A percentile compares a stretch with the other conserved stretches of the same genome.
These are phyloP conservation scores for Pseudogymnoascus sp. DNA, from an alignment of 2,329 filamentous ascomycete genomes.

Conservation along the genomic window DNA sequence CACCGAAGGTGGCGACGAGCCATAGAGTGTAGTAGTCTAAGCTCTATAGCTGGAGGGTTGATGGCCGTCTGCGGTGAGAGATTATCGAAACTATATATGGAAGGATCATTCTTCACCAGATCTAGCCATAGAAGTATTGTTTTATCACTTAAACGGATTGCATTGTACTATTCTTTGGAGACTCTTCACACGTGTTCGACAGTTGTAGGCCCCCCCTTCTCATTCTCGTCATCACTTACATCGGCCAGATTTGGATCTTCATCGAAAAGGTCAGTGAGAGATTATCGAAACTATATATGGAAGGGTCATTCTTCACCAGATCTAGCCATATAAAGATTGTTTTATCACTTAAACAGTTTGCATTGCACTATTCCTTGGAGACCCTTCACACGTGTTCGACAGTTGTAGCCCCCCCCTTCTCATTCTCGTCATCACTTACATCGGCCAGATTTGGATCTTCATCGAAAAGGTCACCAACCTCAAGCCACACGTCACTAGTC, in stretches of 20 bases:
- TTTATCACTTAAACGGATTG: not conserved
- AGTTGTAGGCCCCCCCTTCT: not conserved
- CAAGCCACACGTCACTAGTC: conserved; percentile 67
- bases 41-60: no score
- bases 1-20: not conserved
- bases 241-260: conserved; percentile 25
- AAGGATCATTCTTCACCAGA: not conserved
- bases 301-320: not conserved
- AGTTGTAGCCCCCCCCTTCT: not conserved
- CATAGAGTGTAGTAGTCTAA: not conserved
- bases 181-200: not conserved
- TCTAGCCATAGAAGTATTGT: not conserved
- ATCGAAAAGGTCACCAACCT: conserved; percentile 58
- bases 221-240: not conserved
- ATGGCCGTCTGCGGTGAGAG: conserved; percentile 17
- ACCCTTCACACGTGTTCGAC: not conserved
- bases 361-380: not conserved
- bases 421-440: not conserved
- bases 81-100: not conserved
- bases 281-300: not conserved
- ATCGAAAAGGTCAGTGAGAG: conserved; percentile 41
- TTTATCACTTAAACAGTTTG: not conserved
- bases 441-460: conserved; percentile 25
- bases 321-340: not conserved
- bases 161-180: not conserved